phyloP scores from a whole-genome alignment of 345 rosid genomes.

The Populus nigra region DNA sequence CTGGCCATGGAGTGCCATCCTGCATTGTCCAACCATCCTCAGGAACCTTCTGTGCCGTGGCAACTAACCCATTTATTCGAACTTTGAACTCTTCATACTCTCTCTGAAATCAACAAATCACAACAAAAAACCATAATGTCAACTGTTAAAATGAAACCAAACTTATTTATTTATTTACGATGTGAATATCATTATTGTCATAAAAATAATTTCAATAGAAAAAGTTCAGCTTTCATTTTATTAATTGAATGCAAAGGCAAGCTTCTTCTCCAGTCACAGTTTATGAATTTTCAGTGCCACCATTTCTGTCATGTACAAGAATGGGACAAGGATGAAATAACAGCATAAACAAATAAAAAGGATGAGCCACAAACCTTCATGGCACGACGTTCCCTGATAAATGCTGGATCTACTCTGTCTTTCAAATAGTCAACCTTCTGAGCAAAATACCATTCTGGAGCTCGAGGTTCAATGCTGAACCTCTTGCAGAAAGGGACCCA shows the following conservation, averaged over 20 bases:
- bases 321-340: background rate
- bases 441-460: constrained; percentile 88
- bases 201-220: background rate
- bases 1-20: constrained; percentile 93
- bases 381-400: constrained; percentile 74
- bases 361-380: constrained; percentile 60
- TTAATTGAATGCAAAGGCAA: background rate
- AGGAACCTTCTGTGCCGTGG: constrained; percentile 83
- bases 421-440: constrained; percentile 73
- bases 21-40: constrained; percentile 99
- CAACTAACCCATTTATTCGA: constrained; percentile 71
- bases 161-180: background rate
- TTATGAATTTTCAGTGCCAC: background rate
- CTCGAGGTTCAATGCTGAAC: constrained; percentile 76
- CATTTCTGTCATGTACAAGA: background rate
- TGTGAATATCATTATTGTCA: background rate
- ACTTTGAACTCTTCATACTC: constrained; percentile 87
- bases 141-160: constrained; percentile 14
- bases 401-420: constrained; percentile 66
- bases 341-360: background rate
- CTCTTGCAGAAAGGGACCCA: constrained; percentile 96
- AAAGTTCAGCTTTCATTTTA: background rate
- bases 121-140: background rate
- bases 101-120: constrained; percentile 44
- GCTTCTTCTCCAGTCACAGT: background rate